phyloP scores from a whole-genome alignment of 164 flowering plant genomes.

The grape (Vitis vinifera) region DNA sequence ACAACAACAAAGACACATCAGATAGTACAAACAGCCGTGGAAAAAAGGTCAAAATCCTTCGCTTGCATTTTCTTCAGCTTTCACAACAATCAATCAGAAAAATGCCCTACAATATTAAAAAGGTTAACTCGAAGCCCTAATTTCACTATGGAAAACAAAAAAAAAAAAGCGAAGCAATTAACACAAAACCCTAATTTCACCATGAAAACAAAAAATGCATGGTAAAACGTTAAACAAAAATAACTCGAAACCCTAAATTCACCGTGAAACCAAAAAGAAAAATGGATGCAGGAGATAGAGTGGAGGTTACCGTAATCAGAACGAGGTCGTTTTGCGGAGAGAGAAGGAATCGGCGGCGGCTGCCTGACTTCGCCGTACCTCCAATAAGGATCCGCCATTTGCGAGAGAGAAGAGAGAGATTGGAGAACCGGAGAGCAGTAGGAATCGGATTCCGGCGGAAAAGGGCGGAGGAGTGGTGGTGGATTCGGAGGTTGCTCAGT shows the following conservation, averaged over 20 bases:
- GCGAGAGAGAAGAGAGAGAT: background rate
- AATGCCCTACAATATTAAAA: background rate
- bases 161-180: background rate
- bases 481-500: too few species aligned
- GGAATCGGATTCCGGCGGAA: too few species aligned
- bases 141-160: background rate
- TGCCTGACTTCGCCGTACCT: slow-evolving; percentile 41
- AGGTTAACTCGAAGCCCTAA: background rate
- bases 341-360: slow-evolving; percentile 22
- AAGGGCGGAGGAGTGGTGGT: too few species aligned
- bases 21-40: too few species aligned
- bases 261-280: background rate
- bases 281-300: too few species aligned
- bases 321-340: slow-evolving; percentile 48
- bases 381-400: slow-evolving; percentile 54
- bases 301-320: slow-evolving; percentile 40
- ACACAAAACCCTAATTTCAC: slow-evolving; percentile 7
- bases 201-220: background rate
- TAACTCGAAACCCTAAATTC: background rate
- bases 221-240: background rate
- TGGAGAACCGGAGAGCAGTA: background rate
- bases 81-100: background rate
- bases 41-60: too few species aligned
- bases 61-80: background rate
- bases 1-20: too few species aligned